phyloP scores from a whole-genome alignment of 805 yeast species.

The Zygoascus bituminiphila region DNA sequence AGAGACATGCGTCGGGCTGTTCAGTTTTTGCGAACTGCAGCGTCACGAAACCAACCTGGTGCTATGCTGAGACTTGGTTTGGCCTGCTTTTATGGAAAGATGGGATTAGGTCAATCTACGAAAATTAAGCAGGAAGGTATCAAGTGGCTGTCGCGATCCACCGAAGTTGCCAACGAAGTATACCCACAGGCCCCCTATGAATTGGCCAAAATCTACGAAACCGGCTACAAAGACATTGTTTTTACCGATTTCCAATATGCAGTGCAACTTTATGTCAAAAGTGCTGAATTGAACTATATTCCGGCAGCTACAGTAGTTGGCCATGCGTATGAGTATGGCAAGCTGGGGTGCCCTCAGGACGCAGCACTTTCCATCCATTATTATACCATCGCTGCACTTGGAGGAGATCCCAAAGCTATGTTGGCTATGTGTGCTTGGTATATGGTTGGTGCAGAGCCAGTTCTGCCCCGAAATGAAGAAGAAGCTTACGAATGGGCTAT shows the following conservation, averaged over 20 bases:
- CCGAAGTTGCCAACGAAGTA: slow-evolving; percentile 71
- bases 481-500: slow-evolving; percentile 96
- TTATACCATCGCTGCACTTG: slow-evolving; percentile 81
- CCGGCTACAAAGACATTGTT: slow-evolving; percentile 80
- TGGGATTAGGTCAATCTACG: slow-evolving; percentile 64
- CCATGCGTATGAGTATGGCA: slow-evolving; percentile 73
- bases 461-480: slow-evolving; percentile 61
- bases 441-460: slow-evolving; percentile 82
- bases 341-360: slow-evolving; percentile 60
- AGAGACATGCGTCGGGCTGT: slow-evolving; percentile 81
- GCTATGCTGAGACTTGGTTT: slow-evolving; percentile 92
- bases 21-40: slow-evolving; percentile 77
- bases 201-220: slow-evolving; percentile 71
- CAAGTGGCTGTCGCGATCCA: slow-evolving; percentile 86
- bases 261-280: slow-evolving; percentile 73
- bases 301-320: slow-evolving; percentile 78
- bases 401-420: slow-evolving; percentile 86
- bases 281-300: slow-evolving; percentile 80
- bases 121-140: slow-evolving; percentile 78
- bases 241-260: slow-evolving; percentile 80
- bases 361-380: slow-evolving; percentile 82
- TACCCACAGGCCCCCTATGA: slow-evolving; percentile 94
- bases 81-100: slow-evolving; percentile 71
- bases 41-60: slow-evolving; percentile 88
- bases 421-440: slow-evolving; percentile 96